Conservation (phyloP, 805 yeast species). For the Torulaspora maleeae region DNA sequence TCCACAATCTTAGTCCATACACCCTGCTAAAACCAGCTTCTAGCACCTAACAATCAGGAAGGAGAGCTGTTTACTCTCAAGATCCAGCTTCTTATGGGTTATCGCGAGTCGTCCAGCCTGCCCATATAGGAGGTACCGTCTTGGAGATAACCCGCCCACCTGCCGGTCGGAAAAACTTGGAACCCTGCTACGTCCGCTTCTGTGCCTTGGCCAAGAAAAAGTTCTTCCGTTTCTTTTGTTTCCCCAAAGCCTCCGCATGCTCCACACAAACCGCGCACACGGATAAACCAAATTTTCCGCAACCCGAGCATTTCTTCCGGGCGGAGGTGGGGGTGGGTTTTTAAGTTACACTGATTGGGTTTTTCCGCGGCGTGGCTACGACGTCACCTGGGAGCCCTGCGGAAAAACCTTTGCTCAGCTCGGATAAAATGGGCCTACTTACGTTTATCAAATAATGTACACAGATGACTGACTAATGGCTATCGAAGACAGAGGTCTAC, state of each 20-base stretch:
- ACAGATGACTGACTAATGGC: background rate
- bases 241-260: background rate
- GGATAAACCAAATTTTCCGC: background rate
- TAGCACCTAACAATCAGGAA: no score
- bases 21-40: no score
- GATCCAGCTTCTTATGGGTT: no score
- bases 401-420: background rate
- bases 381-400: background rate
- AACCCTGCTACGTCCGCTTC: background rate
- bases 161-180: conserved; percentile 1
- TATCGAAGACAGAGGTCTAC: no score
- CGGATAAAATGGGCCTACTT: no score
- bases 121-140: background rate
- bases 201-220: conserved; percentile 1
- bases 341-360: background rate
- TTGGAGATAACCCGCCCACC: background rate
- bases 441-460: background rate
- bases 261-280: background rate
- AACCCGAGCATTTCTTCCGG: background rate
- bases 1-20: no score
- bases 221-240: conserved; percentile 8
- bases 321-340: conserved; percentile 3
- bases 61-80: no score
- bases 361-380: conserved; percentile 1
- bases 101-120: no score